Percentiles rank a stretch among this genome's conserved stretches.
Conservation (phyloP, 352 stramenopile genomes). For the Phytophthora brassicae region DNA sequence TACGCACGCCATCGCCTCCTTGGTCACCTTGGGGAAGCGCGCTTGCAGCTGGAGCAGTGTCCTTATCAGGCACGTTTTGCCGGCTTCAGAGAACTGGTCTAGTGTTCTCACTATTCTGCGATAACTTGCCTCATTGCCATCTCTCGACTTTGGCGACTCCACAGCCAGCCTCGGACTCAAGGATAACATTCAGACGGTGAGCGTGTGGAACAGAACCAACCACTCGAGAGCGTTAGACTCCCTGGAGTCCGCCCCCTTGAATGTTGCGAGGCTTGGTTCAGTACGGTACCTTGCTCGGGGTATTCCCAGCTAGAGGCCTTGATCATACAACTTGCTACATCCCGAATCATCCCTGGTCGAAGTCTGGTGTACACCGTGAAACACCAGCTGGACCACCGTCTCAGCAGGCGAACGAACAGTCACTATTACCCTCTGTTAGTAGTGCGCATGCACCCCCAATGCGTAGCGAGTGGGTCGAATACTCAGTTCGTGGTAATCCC, state of each 20-base stretch:
- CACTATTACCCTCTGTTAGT: constrained; percentile 23
- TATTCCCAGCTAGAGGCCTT: constrained; percentile 3
- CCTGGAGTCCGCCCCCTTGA: neutral
- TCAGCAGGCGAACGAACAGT: constrained; percentile 27
- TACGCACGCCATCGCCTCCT: too few relatives aligned
- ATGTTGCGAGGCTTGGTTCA: neutral
- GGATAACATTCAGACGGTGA: too few relatives aligned
- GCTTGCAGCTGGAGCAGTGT: too few relatives aligned
- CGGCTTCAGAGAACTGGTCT: too few relatives aligned
- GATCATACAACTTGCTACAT: constrained; percentile 21
- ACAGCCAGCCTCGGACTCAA: too few relatives aligned
- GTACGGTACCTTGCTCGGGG: neutral
- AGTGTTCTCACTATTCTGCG: too few relatives aligned
- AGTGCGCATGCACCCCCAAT: constrained; percentile 32
- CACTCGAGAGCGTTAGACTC: neutral
- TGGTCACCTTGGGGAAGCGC: too few relatives aligned
- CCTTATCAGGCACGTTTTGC: too few relatives aligned
- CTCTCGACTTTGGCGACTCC: too few relatives aligned
- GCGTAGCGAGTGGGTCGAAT: constrained; percentile 25
- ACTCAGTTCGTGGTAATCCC: constrained; percentile 11
- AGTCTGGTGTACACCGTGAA: constrained; percentile 26
- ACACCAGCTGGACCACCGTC: constrained; percentile 32
- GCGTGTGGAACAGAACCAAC: too few relatives aligned
- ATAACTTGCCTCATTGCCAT: too few relatives aligned
- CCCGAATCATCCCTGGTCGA: constrained; percentile 17